Evolutionary conservation across 73 alveolate species (phyloP), one percentile per base, ranked within the genome.

Genomic region (Paramecium primaurelia): DNA sequence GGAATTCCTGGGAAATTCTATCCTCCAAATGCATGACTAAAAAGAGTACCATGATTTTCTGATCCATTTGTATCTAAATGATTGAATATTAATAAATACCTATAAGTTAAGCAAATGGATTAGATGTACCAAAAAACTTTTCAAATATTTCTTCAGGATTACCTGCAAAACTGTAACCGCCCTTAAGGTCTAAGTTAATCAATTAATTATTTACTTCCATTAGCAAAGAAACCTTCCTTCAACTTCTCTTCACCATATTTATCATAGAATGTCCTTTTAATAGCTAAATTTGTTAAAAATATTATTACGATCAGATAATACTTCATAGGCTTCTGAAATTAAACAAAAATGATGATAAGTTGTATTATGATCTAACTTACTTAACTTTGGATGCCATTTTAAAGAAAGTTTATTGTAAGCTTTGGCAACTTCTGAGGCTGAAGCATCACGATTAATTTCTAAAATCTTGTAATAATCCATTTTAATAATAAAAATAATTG

Each of bases 301-400:
- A 28, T 3, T 25, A 22, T 68, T 93, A 90, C 95, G 88, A 77
- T 97, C 97, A 38, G 97, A 91, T 18, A 98, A 93, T 68, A 98
- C 99, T 93, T 98, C 99, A 92, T 97, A 98, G 9, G 99, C 99
- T 92, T 98, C 99, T 26, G 98, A 95, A 25, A 98, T 93, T 92
- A 97, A 93, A 40, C 97, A 92, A 93, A 98, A 97, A 87, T 86
- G 95, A 80, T 92, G 83, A 80, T 95, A 94, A 28, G 98, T 94
- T 20, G 96, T 93, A 25, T 98, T 97, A 6, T 95, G 37, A 69
- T 98, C 99, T 25, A 93, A 96, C 59, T 90, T 93, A 80, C 94
- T 91, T 68, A 93, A 86, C 47, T 95, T 83, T 25, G 99, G 99
- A 93, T 98, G 99, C 96, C 92, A 95, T 92, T 93, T 85, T 28